Evolutionary conservation across 495 filamentous ascomycete species (phyloP), one percentile per base, ranked within the genome.

Genomic region (Lepraria neglecta): DNA sequence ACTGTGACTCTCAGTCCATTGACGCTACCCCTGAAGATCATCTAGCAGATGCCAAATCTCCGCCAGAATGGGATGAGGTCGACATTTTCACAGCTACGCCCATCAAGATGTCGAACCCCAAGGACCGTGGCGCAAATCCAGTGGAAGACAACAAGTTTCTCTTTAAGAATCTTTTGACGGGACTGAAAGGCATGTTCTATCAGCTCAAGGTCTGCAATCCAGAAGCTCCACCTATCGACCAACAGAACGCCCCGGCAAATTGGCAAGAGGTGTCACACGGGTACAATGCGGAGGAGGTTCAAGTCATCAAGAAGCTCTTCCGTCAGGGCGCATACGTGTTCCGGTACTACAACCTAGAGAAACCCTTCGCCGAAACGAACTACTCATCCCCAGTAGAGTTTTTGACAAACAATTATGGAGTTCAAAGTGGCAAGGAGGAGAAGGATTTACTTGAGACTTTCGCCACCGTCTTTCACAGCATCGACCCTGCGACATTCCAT

Each of bases 141-240:
- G 90, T 97, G n/a, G 85, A 87, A 28, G 95, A 99, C 70, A 99
- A 97, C 73, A 94, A 97, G 66, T 99, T 97, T 68, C 75, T 99
- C 1, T 97, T 99, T 77, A 95, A 90, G 74, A 99, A 97, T 65
- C 76, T 99, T n/a, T 88, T 99, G 77, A 95, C 95, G 67, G 95
- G 95, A 0, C 75, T 99, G 12, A 99, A 97, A 71, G 96, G 90
- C 67, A 92, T 95, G 51, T 91, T 99, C 73, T 97, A 96, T 67
- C 90, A 95, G 69, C 77, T 99, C 43, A 90, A 91, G 73, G 85
- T 87, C 31, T 96, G 90, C 76, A 99, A 99, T 72, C 82, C 91
- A 0, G 81, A 78, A 55, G 68, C 77, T 60, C 69, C 77, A 47
- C 71, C 82, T 19, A 85, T 92, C 33, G 92, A 97, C 63, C 75